phyloP scores from a whole-genome alignment of 148 eudicot species.

The Amaranthus palmeri region DNA sequence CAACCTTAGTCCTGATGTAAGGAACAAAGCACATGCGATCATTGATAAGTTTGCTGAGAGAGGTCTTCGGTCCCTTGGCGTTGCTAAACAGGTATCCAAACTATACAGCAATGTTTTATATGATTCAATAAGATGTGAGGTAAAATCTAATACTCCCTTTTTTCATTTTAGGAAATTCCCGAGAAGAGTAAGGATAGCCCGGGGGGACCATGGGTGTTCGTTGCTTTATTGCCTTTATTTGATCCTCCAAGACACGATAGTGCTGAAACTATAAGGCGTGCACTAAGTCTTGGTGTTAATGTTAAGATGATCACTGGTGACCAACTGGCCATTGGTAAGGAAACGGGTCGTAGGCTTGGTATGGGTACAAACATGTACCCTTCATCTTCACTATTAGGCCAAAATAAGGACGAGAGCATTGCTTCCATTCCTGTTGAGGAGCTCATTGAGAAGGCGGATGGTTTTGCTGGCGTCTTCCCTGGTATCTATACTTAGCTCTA shows the following conservation, averaged over 20 bases:
- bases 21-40: slow-evolving; percentile 48
- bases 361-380: slow-evolving; percentile 89
- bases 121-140: background rate
- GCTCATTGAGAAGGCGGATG: slow-evolving; percentile 77
- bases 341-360: slow-evolving; percentile 79
- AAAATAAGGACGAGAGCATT: slow-evolving; percentile 48
- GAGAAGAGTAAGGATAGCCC: slow-evolving; percentile 70
- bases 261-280: slow-evolving; percentile 74
- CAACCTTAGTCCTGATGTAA: slow-evolving; percentile 36
- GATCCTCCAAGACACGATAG: slow-evolving; percentile 90
- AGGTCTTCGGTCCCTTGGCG: slow-evolving; percentile 73
- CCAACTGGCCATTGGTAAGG: slow-evolving; percentile 79
- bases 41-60: slow-evolving; percentile 76
- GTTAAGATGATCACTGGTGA: slow-evolving; percentile 96
- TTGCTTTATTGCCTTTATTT: slow-evolving; percentile 67
- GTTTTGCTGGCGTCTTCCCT: slow-evolving; percentile 86
- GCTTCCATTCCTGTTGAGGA: slow-evolving; percentile 66
- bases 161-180: slow-evolving; percentile 38
- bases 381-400: slow-evolving; percentile 76
- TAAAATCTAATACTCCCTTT: background rate
- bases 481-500: slow-evolving; percentile 29
- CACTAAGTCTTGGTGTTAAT: slow-evolving; percentile 73
- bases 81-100: slow-evolving; percentile 51
- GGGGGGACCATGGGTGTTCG: slow-evolving; percentile 68
- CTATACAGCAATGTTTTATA: background rate